Conservation (phyloP, 306 rosid genomes). For the Amphicarpaea edgeworthii region DNA sequence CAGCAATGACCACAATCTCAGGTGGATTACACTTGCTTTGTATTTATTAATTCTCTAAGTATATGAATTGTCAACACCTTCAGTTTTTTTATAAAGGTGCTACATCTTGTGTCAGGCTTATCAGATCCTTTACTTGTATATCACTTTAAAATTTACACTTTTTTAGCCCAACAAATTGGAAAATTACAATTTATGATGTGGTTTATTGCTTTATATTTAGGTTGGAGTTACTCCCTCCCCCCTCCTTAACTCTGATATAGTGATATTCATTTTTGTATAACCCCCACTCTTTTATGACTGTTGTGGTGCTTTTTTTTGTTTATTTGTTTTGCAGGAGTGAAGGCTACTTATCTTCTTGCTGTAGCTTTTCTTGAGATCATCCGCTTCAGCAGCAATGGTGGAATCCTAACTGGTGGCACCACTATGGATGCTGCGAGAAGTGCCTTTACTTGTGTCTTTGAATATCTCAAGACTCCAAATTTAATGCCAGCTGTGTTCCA, state of each 20-base stretch:
- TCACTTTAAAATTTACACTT: slow-evolving; percentile 2
- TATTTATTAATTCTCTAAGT: slow-evolving; percentile 29
- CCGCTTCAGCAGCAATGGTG: slow-evolving; percentile 97
- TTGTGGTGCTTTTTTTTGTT: slow-evolving; percentile 30
- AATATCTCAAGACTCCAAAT: slow-evolving; percentile 95
- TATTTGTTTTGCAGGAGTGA: slow-evolving; percentile 74
- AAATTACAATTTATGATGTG: slow-evolving; percentile 19
- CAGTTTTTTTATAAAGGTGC: slow-evolving; percentile 33
- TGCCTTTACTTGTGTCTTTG: slow-evolving; percentile 95
- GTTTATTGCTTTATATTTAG: slow-evolving; percentile 33
- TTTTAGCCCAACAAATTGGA: slow-evolving; percentile 2
- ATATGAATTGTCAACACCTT: slow-evolving; percentile 18
- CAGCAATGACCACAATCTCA: slow-evolving; percentile 92
- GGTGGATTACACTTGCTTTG: slow-evolving; percentile 56
- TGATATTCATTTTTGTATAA: slow-evolving; percentile 11
- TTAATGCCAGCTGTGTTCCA: slow-evolving; percentile 97
- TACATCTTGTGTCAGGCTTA: slow-evolving; percentile 4
- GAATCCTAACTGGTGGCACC: slow-evolving; percentile 86
- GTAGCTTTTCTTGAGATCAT: slow-evolving; percentile 96
- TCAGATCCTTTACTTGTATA: slow-evolving; percentile 29
- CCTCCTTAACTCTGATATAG: slow-evolving; percentile 21
- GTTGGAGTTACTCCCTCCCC: slow-evolving; percentile 20
- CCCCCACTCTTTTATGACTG: slow-evolving; percentile 12
- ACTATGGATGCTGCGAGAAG: slow-evolving; percentile 72
- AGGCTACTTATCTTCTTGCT: slow-evolving; percentile 98